phyloP scores from a whole-genome alignment of 2,329 filamentous ascomycete species.

The Colletotrichum limetticola region DNA sequence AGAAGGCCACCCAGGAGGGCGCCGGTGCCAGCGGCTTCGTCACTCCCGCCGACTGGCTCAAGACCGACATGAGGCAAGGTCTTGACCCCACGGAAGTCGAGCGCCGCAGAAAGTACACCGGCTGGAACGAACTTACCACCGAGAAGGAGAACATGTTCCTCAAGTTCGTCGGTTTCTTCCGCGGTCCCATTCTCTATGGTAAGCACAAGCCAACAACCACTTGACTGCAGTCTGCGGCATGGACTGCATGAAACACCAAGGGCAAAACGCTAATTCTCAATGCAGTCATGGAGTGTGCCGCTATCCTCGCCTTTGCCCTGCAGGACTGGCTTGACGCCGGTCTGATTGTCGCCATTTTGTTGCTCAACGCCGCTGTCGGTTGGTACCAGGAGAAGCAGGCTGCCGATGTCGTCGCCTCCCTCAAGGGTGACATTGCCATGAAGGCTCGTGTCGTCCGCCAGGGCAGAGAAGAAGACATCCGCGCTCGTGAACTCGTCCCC shows the following conservation, averaged over 20 bases:
- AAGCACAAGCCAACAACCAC: constrained; percentile 46
- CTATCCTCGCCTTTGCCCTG: constrained; percentile 78
- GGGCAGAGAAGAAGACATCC: constrained; percentile 74
- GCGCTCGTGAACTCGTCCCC: constrained; percentile 79
- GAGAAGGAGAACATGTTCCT: constrained; percentile 82
- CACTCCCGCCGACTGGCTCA: constrained; percentile 75
- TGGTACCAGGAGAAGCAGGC: constrained; percentile 87
- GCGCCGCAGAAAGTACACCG: constrained; percentile 70
- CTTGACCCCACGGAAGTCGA: constrained; percentile 70
- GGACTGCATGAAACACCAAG: constrained; percentile 23
- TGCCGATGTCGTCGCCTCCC: constrained; percentile 77
- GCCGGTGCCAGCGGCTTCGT: constrained; percentile 47
- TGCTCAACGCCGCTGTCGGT: constrained; percentile 80
- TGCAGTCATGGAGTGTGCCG: constrained; percentile 79
- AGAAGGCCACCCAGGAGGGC: constrained; percentile 37
- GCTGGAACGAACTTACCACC: constrained; percentile 77
- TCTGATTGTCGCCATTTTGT: constrained; percentile 80
- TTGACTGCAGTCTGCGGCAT: constrained; percentile 1
- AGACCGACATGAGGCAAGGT: constrained; percentile 74
- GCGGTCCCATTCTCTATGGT: constrained; percentile 82
- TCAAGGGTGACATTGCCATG: constrained; percentile 85
- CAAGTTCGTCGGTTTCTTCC: constrained; percentile 82
- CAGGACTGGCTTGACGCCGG: constrained; percentile 78
- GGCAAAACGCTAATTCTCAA: constrained; percentile 28
- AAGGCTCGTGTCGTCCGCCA: constrained; percentile 75